phyloP scores from a whole-genome alignment of 148 eudicot species.

The Camellia japonica region DNA sequence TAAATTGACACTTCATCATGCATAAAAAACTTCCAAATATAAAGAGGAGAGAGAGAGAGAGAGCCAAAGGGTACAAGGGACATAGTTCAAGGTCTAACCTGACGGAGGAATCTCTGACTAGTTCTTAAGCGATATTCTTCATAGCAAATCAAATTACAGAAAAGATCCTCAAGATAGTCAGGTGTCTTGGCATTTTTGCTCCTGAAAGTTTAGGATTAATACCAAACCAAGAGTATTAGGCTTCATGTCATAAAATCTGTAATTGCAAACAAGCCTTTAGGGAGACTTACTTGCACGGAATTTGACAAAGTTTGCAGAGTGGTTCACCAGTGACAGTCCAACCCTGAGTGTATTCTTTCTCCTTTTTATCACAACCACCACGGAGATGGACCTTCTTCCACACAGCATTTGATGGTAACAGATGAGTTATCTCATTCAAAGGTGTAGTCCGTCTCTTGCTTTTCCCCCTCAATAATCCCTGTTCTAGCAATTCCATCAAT shows the following conservation, averaged over 20 bases:
- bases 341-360: slow-evolving; percentile 58
- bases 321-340: slow-evolving; percentile 75
- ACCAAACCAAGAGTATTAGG: too few relatives aligned
- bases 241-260: not conserved
- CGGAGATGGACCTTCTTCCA: slow-evolving; percentile 60
- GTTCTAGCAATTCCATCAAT: slow-evolving; percentile 1
- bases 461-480: slow-evolving; percentile 87
- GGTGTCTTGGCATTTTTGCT: slow-evolving; percentile 63
- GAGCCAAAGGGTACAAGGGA: not conserved
- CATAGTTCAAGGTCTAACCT: slow-evolving; percentile 41
- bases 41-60: not conserved
- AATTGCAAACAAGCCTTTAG: not conserved
- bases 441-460: slow-evolving; percentile 81
- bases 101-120: slow-evolving; percentile 75
- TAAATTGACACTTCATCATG: not conserved
- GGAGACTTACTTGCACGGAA: slow-evolving; percentile 66
- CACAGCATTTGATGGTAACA: slow-evolving; percentile 60
- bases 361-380: slow-evolving; percentile 44
- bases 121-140: slow-evolving; percentile 76
- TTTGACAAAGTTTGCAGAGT: slow-evolving; percentile 91
- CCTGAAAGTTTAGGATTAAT: slow-evolving; percentile 41
- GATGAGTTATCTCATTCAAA: slow-evolving; percentile 54
- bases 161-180: slow-evolving; percentile 81
- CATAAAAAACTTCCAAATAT: not conserved
- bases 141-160: slow-evolving; percentile 72